Conservation (phyloP, 495 filamentous ascomycete species). For the Sordaria brevicollis region DNA sequence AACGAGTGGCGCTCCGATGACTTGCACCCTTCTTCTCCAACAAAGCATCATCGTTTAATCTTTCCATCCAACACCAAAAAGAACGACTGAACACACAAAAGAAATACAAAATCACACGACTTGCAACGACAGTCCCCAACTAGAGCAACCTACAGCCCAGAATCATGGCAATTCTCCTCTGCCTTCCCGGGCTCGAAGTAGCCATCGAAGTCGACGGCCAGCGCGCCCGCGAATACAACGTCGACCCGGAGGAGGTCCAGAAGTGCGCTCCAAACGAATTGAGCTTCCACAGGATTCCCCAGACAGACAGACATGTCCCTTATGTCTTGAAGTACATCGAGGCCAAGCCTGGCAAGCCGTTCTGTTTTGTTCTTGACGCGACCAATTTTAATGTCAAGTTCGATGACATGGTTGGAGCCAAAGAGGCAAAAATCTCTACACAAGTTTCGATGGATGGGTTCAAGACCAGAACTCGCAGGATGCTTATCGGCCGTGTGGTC, state of each 20-base stretch:
- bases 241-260: constrained; percentile 5
- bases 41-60: too few species aligned
- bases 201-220: constrained; percentile 15
- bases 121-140: too few species aligned
- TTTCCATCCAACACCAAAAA: too few species aligned
- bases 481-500: too few species aligned
- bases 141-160: too few species aligned
- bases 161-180: constrained; percentile 29
- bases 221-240: constrained; percentile 20
- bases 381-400: neutral
- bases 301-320: neutral
- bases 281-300: neutral
- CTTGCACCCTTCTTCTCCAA: neutral
- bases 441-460: too few species aligned
- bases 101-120: too few species aligned
- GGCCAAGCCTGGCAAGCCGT: constrained; percentile 4
- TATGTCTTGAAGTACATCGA: constrained; percentile 12
- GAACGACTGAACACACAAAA: too few species aligned
- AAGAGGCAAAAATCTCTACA: too few species aligned
- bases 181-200: constrained; percentile 19
- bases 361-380: neutral
- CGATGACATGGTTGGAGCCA: too few species aligned
- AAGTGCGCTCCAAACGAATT: neutral
- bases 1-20: neutral
- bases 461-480: too few species aligned